These are phyloP conservation scores for Trichoderma hamatum DNA, from an alignment of 2,329 filamentous ascomycete genomes.

Conservation along the genomic window DNA sequence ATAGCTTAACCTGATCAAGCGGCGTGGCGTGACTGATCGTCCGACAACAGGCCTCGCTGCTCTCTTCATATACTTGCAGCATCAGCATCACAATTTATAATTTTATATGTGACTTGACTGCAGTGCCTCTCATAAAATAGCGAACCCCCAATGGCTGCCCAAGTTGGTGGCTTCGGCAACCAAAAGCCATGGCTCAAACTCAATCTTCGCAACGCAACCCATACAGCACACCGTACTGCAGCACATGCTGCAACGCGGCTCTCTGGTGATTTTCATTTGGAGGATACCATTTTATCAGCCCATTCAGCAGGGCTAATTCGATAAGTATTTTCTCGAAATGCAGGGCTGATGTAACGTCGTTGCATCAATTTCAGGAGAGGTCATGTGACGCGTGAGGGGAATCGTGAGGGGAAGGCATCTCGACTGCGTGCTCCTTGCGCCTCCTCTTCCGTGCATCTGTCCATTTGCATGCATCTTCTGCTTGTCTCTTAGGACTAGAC, in stretches of 20 bases:
- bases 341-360: slow-evolving; percentile 18
- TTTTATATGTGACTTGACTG: neutral
- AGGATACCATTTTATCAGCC: neutral
- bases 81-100: neutral
- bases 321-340: neutral
- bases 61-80: neutral
- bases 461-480: neutral
- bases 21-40: slow-evolving; percentile 11
- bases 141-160: neutral
- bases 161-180: slow-evolving; percentile 17
- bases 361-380: slow-evolving; percentile 14
- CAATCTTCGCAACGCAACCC: slow-evolving; percentile 15
- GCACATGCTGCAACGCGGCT: neutral
- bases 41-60: neutral
- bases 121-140: neutral
- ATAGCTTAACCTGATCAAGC: slow-evolving; percentile 7
- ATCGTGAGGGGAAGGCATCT: slow-evolving; percentile 26
- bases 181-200: slow-evolving; percentile 20
- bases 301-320: neutral
- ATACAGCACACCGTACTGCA: neutral
- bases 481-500: neutral
- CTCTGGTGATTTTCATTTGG: neutral
- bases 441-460: neutral
- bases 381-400: slow-evolving; percentile 28
- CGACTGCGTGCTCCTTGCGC: slow-evolving; percentile 5